Percentiles rank a stretch among this genome's conserved stretches.
Evolutionary conservation across 2,329 filamentous ascomycete genomes (phyloP).

Genomic region (Exophiala calicioides): DNA sequence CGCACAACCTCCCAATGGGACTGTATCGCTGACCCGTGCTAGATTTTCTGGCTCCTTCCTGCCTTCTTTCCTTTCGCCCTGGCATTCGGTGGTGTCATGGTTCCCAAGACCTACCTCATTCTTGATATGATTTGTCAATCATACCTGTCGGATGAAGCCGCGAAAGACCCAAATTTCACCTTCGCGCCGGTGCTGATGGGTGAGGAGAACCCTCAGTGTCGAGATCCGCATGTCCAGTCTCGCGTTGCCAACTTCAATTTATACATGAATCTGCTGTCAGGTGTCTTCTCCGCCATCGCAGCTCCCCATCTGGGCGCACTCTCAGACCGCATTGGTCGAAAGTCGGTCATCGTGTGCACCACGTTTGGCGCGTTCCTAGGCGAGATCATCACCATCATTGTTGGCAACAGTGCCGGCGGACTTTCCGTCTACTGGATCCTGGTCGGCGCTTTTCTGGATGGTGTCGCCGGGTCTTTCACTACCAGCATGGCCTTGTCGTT

Average conservation of each 20-base stretch:
- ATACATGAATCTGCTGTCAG: constrained; percentile 71
- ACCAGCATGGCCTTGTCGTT: constrained; percentile 75
- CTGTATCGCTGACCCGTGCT: constrained; percentile 17
- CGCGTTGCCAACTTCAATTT: constrained; percentile 77
- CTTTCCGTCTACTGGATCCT: constrained; percentile 79
- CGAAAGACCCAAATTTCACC: constrained; percentile 59
- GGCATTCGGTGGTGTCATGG: constrained; percentile 80
- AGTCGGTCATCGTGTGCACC: constrained; percentile 69
- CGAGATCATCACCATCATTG: constrained; percentile 76
- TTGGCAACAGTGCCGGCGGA: constrained; percentile 70
- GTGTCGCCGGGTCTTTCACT: constrained; percentile 84
- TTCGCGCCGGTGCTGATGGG: constrained; percentile 67
- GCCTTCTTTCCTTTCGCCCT: constrained; percentile 80
- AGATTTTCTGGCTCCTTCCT: constrained; percentile 81
- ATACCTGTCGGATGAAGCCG: constrained; percentile 71
- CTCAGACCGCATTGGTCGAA: constrained; percentile 84
- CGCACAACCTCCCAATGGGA: constrained; percentile 3
- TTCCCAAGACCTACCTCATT: constrained; percentile 86
- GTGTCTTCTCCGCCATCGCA: constrained; percentile 75
- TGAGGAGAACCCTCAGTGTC: constrained; percentile 75
- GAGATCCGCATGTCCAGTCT: constrained; percentile 74
- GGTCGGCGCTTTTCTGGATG: constrained; percentile 75
- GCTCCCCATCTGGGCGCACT: constrained; percentile 81
- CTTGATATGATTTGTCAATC: constrained; percentile 78
- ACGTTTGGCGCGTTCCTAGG: constrained; percentile 72